These are phyloP conservation scores for Cokeromyces recurvatus DNA, from an alignment of 371 early-diverging fungal genomes.

Conservation along the genomic window DNA sequence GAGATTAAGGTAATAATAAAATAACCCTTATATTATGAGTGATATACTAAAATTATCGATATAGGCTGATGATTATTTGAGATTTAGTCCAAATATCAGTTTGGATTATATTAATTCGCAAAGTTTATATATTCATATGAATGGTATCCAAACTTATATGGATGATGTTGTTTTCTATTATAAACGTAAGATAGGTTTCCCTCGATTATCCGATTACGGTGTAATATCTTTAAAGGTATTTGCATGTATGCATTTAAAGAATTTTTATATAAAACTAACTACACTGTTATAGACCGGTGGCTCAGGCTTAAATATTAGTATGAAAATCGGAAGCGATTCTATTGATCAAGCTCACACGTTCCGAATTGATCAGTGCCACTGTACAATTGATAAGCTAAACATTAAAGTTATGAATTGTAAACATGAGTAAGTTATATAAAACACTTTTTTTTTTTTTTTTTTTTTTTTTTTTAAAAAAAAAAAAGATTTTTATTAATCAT, in stretches of 20 bases:
- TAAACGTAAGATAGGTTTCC: conserved; percentile 55
- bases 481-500: neutral
- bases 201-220: conserved; percentile 51
- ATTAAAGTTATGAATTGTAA: conserved; percentile 43
- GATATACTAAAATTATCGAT: conserved; percentile 2
- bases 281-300: conserved; percentile 49
- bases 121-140: conserved; percentile 18
- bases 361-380: conserved; percentile 28
- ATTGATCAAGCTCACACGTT: conserved; percentile 22
- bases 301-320: conserved; percentile 36
- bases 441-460: no score
- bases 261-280: no score
- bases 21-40: conserved; percentile 8
- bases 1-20: conserved; percentile 48
- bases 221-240: conserved; percentile 39
- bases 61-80: conserved; percentile 29
- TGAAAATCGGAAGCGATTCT: conserved; percentile 32
- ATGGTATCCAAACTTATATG: conserved; percentile 24
- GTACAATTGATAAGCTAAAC: conserved; percentile 44
- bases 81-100: conserved; percentile 31
- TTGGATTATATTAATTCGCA: conserved; percentile 40
- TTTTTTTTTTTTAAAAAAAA: neutral
- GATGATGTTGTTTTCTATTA: conserved; percentile 52
- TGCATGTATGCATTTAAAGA: no score
- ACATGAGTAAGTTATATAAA: conserved; percentile 40